phyloP scores from a whole-genome alignment of 257 asterid species.

The Verbena officinalis region DNA sequence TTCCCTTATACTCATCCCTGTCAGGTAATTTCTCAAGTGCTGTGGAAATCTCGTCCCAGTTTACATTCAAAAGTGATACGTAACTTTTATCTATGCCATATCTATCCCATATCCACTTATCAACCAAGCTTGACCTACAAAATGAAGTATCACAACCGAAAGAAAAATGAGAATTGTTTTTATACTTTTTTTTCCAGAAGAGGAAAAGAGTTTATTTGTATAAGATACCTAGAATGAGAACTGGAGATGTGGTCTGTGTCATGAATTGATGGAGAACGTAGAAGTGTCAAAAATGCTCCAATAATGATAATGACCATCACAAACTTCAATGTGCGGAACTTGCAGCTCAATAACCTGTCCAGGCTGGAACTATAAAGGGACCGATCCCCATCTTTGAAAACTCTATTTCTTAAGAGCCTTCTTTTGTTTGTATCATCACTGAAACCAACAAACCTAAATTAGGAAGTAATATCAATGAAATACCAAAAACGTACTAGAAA shows the following conservation, averaged over 20 bases:
- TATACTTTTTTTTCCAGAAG: background rate
- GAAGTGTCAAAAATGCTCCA: constrained; percentile 65
- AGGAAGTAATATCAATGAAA: constrained; percentile 22
- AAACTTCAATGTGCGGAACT: constrained; percentile 59
- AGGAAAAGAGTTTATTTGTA: background rate
- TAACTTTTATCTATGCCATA: constrained; percentile 53
- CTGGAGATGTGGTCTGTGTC: constrained; percentile 47
- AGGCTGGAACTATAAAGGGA: constrained; percentile 51
- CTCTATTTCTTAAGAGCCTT: constrained; percentile 58
- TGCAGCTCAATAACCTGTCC: constrained; percentile 59
- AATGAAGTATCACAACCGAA: constrained; percentile 14
- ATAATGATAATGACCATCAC: constrained; percentile 57
- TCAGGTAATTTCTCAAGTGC: constrained; percentile 57
- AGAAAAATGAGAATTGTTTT: constrained; percentile 12
- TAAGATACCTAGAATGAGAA: constrained; percentile 54
- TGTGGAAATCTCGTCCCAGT: constrained; percentile 73
- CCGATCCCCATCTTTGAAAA: constrained; percentile 63
- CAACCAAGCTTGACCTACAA: constrained; percentile 54
- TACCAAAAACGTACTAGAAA: background rate
- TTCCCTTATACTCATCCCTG: constrained; percentile 58
- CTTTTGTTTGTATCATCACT: constrained; percentile 73
- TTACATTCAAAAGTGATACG: constrained; percentile 49
- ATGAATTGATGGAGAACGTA: constrained; percentile 62
- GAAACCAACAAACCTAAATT: constrained; percentile 33
- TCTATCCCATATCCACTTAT: constrained; percentile 49